Base-by-base conservation (phyloP, 768 basidiomycete species). In the Thelephora aurantiotincta region DNA sequence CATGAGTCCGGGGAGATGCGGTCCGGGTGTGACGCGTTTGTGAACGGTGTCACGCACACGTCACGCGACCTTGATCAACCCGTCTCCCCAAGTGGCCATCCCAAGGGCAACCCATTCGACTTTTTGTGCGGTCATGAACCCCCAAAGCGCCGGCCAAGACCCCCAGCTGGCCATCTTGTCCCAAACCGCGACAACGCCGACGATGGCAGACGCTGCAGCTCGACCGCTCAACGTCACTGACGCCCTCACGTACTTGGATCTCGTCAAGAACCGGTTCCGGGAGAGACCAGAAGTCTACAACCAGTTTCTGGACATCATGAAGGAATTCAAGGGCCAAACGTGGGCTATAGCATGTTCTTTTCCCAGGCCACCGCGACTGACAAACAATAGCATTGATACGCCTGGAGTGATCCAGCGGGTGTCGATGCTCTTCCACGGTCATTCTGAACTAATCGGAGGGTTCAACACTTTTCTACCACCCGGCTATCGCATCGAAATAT, bases 391-490 rank as follows among this genome's bases (percentile, higher is more conserved):
- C 48, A 94, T 98, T 62, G 93, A 97, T 67, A 98, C 93, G 0
- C 93, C 93, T 7, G 92, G 92, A 46, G 93, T 98, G 59, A 98
- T 98, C 60, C 79, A 90, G 55, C 85, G 93, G 48, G 93, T 97
- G 47, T 94, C 92, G 6, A 77, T 74, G 55, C 78, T 98, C 37
- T 98, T 98, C 65, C 79, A 88, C 54, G 89, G 89, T 6, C 88
- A 93, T 63, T 88, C 84, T 5, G 60, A 71, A 47, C 82, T 98
- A 57, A 96, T 98, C 45, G 86, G 93, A 63, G 93, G 93, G 18
- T 97, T 97, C 78, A 97, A 98, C 66, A 96, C 93, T 2, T 97
- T 97, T 65, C 74, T 97, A 11, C 93, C 93, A 4, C 74, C 83
- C 43, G 93, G 93, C 26, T 97, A 96, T 65, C 82, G 88, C 50